Base-by-base conservation (phyloP, 2,329 filamentous ascomycete genomes). In the Epichloe amarillans region DNA sequence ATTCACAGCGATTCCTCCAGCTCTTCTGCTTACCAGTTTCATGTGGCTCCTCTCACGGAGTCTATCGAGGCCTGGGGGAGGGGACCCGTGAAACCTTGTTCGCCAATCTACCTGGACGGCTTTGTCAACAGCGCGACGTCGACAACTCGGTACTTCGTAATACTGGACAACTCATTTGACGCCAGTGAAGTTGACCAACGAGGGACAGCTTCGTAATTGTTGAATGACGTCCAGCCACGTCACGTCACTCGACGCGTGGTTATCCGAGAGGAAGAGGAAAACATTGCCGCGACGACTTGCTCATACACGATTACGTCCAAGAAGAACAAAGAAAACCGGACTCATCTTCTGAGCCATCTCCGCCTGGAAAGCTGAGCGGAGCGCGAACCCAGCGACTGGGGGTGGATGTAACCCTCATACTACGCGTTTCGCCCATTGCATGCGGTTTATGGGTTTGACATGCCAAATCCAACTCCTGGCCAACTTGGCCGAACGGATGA, bases 401-500 rank as follows among this genome's bases (percentile, higher is more conserved):
- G 3, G 38, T 48, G 46, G 10, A 48, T 48, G 46, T 41, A 15
- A 23, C 37, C 21, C 37, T 35, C 37, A 8, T 17, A 33, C 15
- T 10, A 40, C 23, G 26, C 37, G 5, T 39, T 39, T 14, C 50
- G 38, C 45, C 30, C 11, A 12, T 41, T 43, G 35, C 14, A 15
- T 23, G 7, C 26, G 26, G 8, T 48, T 17, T 11, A 48, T 42
- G 49, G 36, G 42, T n/a, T 36, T 43, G 55, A 58, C 44, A 68
- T 68, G 65, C 47, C 63, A 40, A 60, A 62, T 39, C 51, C 64
- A 49, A 53, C 57, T 46, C 53, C 61, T 50, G 59, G 59, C 52
- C 59, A 64, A 46, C 49, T 53, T 39, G 57, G 61, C 52, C 65
- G 59, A 23, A 53, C 64, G 30, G 64, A 68, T 44, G 66, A 69